Percentiles rank a stretch among this genome's conserved stretches.
Conservation (phyloP, 2,329 filamentous ascomycete species). For the Phaeophleospora eucalypticola region DNA sequence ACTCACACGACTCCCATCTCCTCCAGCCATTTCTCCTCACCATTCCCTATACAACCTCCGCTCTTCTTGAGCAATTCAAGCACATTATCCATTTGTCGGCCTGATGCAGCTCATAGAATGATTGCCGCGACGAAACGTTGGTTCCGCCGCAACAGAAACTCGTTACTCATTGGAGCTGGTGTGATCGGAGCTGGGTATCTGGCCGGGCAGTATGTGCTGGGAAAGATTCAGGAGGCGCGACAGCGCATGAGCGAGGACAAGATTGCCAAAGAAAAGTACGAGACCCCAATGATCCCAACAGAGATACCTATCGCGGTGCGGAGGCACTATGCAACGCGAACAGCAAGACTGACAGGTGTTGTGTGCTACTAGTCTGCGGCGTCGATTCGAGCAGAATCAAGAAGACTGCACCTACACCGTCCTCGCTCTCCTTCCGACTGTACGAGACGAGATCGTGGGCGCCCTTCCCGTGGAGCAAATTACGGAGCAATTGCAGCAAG, state of each 20-base stretch:
- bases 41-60: too few species aligned
- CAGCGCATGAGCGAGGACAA: constrained; percentile 96
- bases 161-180: constrained; percentile 81
- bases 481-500: constrained; percentile 88
- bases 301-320: too few species aligned
- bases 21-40: background rate
- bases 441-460: constrained; percentile 82
- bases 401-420: constrained; percentile 98
- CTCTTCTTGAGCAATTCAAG: background rate
- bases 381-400: constrained; percentile 97
- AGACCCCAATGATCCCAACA: too few species aligned
- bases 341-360: constrained; percentile 6
- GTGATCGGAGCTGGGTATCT: constrained; percentile 87
- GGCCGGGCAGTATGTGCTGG: constrained; percentile 85
- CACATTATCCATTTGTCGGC: background rate
- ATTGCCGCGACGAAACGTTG: constrained; percentile 76
- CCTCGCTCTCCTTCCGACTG: constrained; percentile 87
- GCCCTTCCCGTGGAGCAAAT: constrained; percentile 88
- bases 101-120: constrained; percentile 43
- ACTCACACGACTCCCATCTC: background rate
- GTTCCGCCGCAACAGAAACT: constrained; percentile 87
- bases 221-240: constrained; percentile 86
- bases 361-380: constrained; percentile 71
- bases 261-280: constrained; percentile 93
- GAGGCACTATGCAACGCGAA: background rate